Base-by-base conservation (phyloP, 1,139 yeast genomes). In the Debaryomyces fabryi region DNA sequence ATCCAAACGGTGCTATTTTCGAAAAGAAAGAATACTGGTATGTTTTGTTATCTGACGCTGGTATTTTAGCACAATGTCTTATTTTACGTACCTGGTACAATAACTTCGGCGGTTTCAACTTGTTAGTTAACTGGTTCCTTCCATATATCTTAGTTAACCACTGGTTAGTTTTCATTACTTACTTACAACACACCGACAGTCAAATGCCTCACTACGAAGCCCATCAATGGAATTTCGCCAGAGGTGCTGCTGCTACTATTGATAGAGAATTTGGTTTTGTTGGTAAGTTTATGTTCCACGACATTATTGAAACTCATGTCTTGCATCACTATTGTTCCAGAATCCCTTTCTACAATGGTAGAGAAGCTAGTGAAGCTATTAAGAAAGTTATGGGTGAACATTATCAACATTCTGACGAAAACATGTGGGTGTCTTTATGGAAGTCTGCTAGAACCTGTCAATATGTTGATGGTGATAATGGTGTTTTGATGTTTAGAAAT, bases 161-260 rank as follows among this genome's bases (percentile, higher is more conserved):
- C 64, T 82, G 86, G 86, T 70, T 82, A 57, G 86, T 81, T 33
- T 81, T 82, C 58, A 80, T 82, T 54, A 82, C 86, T 29, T 82
- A 67, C 61, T 74, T 82, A 59, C 86, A 82, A 68, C 86, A 82
- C 62, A 76, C 86, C 10, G 85, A 81, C 58, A 74, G 81, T 25
- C 57, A 71, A 37, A 72, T 82, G 75, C 85, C 86, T 38, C 86
- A 82, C 63, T 82, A 82, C 61, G 77, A 76, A 51, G 76, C 78
- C 49, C 58, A 65, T 39, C 82, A 81, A 64, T 82, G 86, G 86
- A 81, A 74, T 48, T 82, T 82, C 58, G 85, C 85, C 36, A 74
- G 85, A 66, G 86, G 86, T 60, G 86, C 86, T 39, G 86, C 86
- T 51, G 82, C 85, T 40, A 82, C 86, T 45, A 79, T 82, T 52